Evolutionary conservation across 139 green algal species (phyloP), one percentile per base, ranked within the genome.

Genomic region (Micractinium sp.): DNA sequence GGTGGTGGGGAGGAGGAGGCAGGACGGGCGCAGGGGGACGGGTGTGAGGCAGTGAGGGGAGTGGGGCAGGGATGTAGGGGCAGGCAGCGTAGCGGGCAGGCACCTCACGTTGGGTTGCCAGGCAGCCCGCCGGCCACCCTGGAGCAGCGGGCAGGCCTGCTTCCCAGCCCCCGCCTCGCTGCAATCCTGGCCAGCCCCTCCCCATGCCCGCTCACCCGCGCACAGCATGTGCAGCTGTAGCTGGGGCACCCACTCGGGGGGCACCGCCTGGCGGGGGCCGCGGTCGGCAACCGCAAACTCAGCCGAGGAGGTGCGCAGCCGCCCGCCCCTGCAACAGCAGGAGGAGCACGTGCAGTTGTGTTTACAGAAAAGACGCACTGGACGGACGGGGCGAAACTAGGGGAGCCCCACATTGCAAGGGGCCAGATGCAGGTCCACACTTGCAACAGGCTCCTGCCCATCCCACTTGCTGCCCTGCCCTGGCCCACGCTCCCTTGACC

Each of bases 141-240:
- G 5, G 47, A 56, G 47, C 47, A 56, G 47, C 47, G 9, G 47
- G 47, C 47, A 5, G 47, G 47, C 47, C 47, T 9, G 47, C 47
- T 56, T 56, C 7, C 47, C 47, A 56, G 47, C 47, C 47, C 47
- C 73, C 5, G 73, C 1, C 73, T 19, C 31, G 73, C 31, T 39
- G 25, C 66, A 73, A 5, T 12, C 66, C 66, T 29, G 25, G 25
- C 66, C 66, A 73, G 66, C 66, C 35, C 27, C 31, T n/a, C 15
- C 73, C 73, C 29, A 38, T 18, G n/a, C 25, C 75, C 36, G 36
- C 18, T 80, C 83, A 87, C 87, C 87, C 12, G 87, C 60, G 36
- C 90, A 93, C 53, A 96, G 89, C 94, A 96, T 95, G 90, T 98
- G 94, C 81, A 96, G 82, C 87, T 97, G 95, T 83, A 97, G 91